Conservation (phyloP, 106 monocot genomes). For the Apostasia ramifera region DNA sequence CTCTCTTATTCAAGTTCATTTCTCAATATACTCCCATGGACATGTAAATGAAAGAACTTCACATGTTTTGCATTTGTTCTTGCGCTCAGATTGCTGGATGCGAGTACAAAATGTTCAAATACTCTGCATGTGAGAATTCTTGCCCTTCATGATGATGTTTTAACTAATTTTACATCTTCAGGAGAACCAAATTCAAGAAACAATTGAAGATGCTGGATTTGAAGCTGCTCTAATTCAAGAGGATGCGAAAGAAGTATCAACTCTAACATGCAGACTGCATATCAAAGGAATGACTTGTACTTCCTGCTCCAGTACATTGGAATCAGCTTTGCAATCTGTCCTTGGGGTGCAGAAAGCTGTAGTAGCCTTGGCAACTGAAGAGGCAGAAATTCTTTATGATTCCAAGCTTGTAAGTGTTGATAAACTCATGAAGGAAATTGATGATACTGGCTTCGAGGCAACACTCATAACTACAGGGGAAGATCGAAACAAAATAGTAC, state of each 20-base stretch:
- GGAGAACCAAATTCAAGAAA: conserved; percentile 63
- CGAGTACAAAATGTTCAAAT: too few species aligned
- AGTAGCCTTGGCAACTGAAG: conserved; percentile 86
- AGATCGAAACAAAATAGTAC: conserved; percentile 43
- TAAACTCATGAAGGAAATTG: conserved; percentile 43
- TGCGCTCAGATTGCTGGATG: too few species aligned
- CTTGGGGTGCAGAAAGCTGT: conserved; percentile 59
- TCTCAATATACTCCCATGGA: too few species aligned
- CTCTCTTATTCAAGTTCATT: too few species aligned
- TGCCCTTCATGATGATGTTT: too few species aligned
- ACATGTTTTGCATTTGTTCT: too few species aligned
- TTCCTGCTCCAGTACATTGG: conserved; percentile 64
- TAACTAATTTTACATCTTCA: conserved; percentile 15
- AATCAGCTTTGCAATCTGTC: conserved; percentile 60
- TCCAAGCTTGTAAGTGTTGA: conserved; percentile 21
- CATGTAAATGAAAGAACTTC: too few species aligned
- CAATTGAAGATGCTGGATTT: conserved; percentile 85
- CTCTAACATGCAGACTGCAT: conserved; percentile 39
- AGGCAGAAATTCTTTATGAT: conserved; percentile 34
- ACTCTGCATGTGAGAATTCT: too few species aligned
- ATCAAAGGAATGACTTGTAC: conserved; percentile 92
- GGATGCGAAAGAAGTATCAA: conserved; percentile 28
- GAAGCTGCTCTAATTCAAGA: conserved; percentile 48
- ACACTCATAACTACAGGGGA: conserved; percentile 60
- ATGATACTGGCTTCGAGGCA: conserved; percentile 80